Base-by-base conservation (phyloP, 257 asterid genomes). In the Phtheirospermum japonicum region DNA sequence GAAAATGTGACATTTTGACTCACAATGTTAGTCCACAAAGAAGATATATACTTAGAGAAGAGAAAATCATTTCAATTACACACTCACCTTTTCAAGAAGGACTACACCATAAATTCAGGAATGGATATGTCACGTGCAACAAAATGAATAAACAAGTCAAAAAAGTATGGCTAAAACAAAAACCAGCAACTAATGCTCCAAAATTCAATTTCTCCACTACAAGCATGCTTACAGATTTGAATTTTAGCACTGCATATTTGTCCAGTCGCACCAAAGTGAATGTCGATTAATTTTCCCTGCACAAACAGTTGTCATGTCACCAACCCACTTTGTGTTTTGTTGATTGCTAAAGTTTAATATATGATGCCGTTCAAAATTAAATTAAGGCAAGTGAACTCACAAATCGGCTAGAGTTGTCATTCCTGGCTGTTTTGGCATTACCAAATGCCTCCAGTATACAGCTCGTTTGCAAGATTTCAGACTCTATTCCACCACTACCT, bases 381-480 rank as follows among this genome's bases (percentile, higher is more conserved):
- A 70, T 33, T 23, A 40, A 69, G 58, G 61, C 43, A 56, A 57
- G 45, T 43, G 33, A 73, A 92, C 99, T 79, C 74, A 93, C 99
- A 75, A 89, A 93, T 81, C 97, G 87, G 76, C 96, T 93, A 58
- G 99, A 85, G 76, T 93, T 93, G 78, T 78, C 75, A 75, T 83
- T 89, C 73, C 69, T 79, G 43, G 76, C 82, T 54, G 97, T 93
- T 87, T 85, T 93, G 59, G 97, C 96, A 79, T 93, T 93, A 59
- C 99, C 99, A 78, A 93, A 89, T 67, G 97, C 96, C 80, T 93
- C 97, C 59, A 93, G 71, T 74, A 93, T 66, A 76, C 75, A 80
- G 76, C 85, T 89, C 63, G 96, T 72, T 71, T 83, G 91, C 83
- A 93, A 70, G 75, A 93, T 59, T 77, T 85, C 83, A 52, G 80